These are phyloP conservation scores for Actinidia polygama DNA, from an alignment of 179 eudicot genomes.

Conservation along the genomic window DNA sequence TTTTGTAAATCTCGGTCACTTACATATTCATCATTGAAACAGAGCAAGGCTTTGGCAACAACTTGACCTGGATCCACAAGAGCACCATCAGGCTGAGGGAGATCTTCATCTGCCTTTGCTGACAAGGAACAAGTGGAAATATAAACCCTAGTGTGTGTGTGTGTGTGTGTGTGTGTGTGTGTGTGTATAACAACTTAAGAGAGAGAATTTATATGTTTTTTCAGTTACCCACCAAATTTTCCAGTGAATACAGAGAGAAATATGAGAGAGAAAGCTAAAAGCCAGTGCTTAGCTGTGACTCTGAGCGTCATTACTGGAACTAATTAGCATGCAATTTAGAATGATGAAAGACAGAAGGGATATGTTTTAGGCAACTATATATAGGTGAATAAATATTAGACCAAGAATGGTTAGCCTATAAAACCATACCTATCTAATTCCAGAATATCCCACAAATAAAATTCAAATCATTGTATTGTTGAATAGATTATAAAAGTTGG, in stretches of 20 bases:
- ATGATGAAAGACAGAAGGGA: neutral
- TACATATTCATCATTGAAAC: conserved; percentile 67
- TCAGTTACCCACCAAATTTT: conserved; percentile 29
- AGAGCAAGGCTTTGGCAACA: conserved; percentile 57
- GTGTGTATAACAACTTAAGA: neutral
- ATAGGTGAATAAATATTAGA: neutral
- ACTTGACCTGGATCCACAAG: conserved; percentile 42
- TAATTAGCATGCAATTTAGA: conserved; percentile 3
- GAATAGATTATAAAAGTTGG: neutral
- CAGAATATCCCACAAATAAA: neutral
- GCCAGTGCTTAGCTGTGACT: conserved; percentile 25
- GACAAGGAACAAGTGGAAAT: conserved; percentile 5
- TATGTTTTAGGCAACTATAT: conserved; percentile 13
- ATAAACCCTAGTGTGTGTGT: no score
- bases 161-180: no score
- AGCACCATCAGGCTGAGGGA: conserved; percentile 31
- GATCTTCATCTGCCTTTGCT: conserved; percentile 28
- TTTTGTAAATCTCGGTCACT: no score
- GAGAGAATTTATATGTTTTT: neutral
- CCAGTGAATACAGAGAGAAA: conserved; percentile 22
- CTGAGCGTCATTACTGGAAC: conserved; percentile 30
- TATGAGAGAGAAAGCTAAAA: conserved; percentile 30
- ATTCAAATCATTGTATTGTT: neutral
- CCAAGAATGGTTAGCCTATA: neutral
- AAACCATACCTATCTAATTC: conserved; percentile 9